These are phyloP conservation scores for Rhodotorula sphaerocarpa DNA, from an alignment of 768 basidiomycete genomes.

Conservation along the genomic window DNA sequence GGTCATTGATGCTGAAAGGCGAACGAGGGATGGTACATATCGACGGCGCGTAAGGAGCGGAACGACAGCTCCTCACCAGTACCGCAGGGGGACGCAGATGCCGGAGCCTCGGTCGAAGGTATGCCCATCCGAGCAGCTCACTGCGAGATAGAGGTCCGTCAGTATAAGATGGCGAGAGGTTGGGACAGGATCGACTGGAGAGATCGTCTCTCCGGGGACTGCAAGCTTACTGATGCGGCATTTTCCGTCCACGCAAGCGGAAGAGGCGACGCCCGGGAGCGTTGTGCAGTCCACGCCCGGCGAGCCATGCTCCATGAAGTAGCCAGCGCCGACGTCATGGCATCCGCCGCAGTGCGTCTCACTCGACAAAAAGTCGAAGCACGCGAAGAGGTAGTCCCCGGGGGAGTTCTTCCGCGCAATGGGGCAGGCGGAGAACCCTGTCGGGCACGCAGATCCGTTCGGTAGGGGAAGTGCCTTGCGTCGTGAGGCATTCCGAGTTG, in stretches of 20 bases:
- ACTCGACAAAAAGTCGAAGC: conserved; percentile 35
- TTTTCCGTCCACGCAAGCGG: conserved; percentile 34
- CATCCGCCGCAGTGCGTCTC: conserved; percentile 42
- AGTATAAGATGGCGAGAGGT: neutral
- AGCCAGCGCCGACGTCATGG: conserved; percentile 17
- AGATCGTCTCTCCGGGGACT: no score
- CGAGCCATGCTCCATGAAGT: neutral
- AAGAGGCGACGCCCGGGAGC: conserved; percentile 32
- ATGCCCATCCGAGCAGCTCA: conserved; percentile 16
- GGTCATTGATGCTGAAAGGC: no score
- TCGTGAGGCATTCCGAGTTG: no score
- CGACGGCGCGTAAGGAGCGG: no score
- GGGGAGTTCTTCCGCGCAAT: neutral
- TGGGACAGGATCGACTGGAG: no score
- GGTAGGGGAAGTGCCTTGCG: conserved; percentile 1
- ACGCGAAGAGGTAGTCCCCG: conserved; percentile 30
- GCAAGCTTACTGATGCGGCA: conserved; percentile 36
- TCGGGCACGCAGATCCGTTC: conserved; percentile 15
- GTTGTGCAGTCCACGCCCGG: conserved; percentile 39
- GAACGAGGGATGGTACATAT: no score
- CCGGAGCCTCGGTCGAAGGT: conserved; percentile 5
- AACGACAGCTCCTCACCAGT: conserved; percentile 14
- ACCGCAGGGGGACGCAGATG: conserved; percentile 9
- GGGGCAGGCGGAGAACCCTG: conserved; percentile 20
- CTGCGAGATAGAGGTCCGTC: neutral